These are phyloP conservation scores for Solanum sitiens DNA, from an alignment of 257 asterid genomes.

Conservation along the genomic window DNA sequence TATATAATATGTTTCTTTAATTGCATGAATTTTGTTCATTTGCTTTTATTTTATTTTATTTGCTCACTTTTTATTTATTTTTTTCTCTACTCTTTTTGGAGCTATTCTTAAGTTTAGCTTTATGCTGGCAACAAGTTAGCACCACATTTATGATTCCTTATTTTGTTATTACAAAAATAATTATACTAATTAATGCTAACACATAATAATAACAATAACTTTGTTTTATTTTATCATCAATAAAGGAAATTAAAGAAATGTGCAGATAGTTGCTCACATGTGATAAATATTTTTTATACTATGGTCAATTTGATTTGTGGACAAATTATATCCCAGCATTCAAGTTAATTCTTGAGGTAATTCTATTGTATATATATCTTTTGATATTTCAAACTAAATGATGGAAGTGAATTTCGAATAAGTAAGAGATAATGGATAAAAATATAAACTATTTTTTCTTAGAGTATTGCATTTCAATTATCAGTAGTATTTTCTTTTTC, in stretches of 20 bases:
- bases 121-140: neutral
- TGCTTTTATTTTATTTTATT: neutral
- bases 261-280: neutral
- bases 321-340: neutral
- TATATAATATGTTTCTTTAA: neutral
- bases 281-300: neutral
- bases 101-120: neutral
- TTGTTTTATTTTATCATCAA: neutral
- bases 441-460: neutral
- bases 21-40: neutral
- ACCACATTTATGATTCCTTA: neutral
- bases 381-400: neutral
- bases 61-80: neutral
- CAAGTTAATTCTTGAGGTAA: neutral
- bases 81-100: neutral
- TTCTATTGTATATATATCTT: neutral
- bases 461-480: neutral
- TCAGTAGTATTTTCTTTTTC: neutral
- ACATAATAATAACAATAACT: neutral
- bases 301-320: neutral
- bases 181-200: neutral
- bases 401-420: neutral
- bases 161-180: neutral
- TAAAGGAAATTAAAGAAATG: neutral
- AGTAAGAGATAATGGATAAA: neutral